Conservation (phyloP, 2,329 filamentous ascomycete species). For the Cyanodermella asteris region DNA sequence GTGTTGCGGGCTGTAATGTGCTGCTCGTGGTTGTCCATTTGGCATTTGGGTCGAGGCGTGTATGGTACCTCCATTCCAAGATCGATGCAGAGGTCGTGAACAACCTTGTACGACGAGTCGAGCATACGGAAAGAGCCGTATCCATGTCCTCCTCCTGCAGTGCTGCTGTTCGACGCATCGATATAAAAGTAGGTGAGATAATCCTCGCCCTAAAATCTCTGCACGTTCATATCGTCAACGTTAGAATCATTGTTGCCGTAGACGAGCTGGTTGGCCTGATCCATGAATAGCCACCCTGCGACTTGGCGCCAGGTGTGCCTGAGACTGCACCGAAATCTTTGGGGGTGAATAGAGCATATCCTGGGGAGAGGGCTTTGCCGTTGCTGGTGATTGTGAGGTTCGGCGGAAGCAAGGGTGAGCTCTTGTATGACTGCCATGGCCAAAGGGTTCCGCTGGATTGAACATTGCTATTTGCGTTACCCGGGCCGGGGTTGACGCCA, state of each 20-base stretch:
- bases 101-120: constrained; percentile 3
- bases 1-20: constrained; percentile 21
- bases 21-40: constrained; percentile 23
- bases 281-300: constrained; percentile 4
- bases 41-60: constrained; percentile 4
- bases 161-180: constrained; percentile 4
- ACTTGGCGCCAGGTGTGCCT: constrained; percentile 1
- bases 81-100: constrained; percentile 2
- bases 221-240: constrained; percentile 2
- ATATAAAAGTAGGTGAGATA: constrained; percentile 3
- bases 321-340: neutral
- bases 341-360: constrained; percentile 4
- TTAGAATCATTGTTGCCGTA: constrained; percentile 2
- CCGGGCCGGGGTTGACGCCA: no score
- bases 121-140: constrained; percentile 6
- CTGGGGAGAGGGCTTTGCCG: constrained; percentile 3
- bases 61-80: constrained; percentile 2
- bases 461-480: no score
- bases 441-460: no score
- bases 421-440: constrained; percentile 5
- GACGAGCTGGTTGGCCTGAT: constrained; percentile 4
- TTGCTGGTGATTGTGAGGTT: constrained; percentile 2
- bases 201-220: constrained; percentile 1
- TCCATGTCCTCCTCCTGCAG: constrained; percentile 2
- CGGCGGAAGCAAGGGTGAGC: constrained; percentile 4